phyloP scores from a whole-genome alignment of 257 asterid species.

The Scutellaria galericulata region DNA sequence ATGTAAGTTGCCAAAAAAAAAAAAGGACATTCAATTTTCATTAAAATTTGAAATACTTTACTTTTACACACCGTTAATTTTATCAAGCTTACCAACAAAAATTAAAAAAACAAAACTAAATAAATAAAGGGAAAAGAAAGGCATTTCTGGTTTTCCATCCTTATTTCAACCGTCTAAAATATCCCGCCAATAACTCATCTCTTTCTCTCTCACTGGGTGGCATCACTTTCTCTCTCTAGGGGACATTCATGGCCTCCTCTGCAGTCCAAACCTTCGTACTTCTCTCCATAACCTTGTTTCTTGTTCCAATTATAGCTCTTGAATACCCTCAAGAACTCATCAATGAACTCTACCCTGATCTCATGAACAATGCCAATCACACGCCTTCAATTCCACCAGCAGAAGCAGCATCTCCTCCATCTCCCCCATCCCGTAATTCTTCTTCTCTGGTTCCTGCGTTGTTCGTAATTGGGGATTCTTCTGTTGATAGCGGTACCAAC shows the following conservation, averaged over 20 bases:
- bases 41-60: too few species aligned
- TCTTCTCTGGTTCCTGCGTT: constrained; percentile 64
- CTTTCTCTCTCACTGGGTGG: background rate
- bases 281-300: constrained; percentile 38
- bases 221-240: constrained; percentile 4
- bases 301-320: constrained; percentile 32
- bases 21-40: too few species aligned
- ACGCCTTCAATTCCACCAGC: constrained; percentile 34
- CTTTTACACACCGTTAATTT: too few species aligned
- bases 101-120: too few species aligned
- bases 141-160: constrained; percentile 27
- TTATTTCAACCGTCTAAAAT: constrained; percentile 36
- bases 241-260: constrained; percentile 42
- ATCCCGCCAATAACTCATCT: constrained; percentile 42
- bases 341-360: constrained; percentile 36
- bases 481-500: constrained; percentile 92
- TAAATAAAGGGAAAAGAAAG: constrained; percentile 4
- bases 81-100: too few species aligned
- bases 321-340: constrained; percentile 47
- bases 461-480: constrained; percentile 90
- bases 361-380: constrained; percentile 18
- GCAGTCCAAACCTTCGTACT: constrained; percentile 36
- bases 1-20: too few species aligned
- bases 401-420: background rate
- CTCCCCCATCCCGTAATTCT: constrained; percentile 31